Base-by-base conservation (phyloP, 345 rosid species). In the Aquilaria malaccensis region DNA sequence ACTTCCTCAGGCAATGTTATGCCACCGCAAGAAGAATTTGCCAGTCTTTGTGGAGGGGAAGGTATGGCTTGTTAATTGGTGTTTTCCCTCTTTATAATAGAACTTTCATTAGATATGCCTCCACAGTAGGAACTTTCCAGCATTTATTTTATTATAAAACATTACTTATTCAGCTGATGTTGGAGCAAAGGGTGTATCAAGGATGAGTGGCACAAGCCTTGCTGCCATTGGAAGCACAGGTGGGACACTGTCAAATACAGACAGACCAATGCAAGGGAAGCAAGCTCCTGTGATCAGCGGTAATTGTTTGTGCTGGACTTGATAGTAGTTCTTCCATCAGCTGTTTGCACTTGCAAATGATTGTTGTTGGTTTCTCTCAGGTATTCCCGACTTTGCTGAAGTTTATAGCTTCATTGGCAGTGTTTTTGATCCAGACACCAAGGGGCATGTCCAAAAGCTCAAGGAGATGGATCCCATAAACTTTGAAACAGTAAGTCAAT, bases 401-500 rank as follows among this genome's bases (percentile, higher is more conserved):
- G 97, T 93, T 22, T 93, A 93, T 74, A 72, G 76, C 68, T 93
- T 93, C 82, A 89, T 93, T 45, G 98, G 97, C 57, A 87, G 90
- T 61, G 84, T 93, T 53, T 93, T 93, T 65, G 97, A 93, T 80
- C 96, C 94, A 37, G 83, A 81, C 48, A 70, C 80, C 59, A 49
- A 70, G 58, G 91, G 77, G 63, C 97, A 89, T n/a, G 76, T 71
- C 65, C 74, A 87, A 62, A 87, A 87, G 77, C 96, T 93, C 63
- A 81, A 89, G 81, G 98, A 84, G 72, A 93, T 93, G 98, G 98
- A 93, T 68, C 98, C 97, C 59, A 84, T 89, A 58, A 93, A 85
- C 71, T 89, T 81, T 49, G 96, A 93, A 80, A 93, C 98, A 50
- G 98, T 89, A 68, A 84, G 97, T 73, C 52, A 33, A 15, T 51